Evolutionary conservation across 306 rosid genomes (phyloP), one percentile per base, ranked within the genome.

Genomic region (Cucumis melo): DNA sequence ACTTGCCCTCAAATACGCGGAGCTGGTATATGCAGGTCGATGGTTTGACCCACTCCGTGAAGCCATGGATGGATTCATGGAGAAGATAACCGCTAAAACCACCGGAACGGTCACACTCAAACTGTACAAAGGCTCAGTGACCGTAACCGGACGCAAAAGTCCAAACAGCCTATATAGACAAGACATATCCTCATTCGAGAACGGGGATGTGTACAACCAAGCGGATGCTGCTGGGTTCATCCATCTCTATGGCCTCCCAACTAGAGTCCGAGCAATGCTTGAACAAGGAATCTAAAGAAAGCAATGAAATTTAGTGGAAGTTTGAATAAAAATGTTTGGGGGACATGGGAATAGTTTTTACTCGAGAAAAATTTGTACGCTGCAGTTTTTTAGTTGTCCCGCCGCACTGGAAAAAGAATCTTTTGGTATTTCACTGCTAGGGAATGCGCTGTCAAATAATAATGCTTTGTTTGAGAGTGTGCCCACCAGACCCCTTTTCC

Each of bases 171-270:
- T 95, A 10, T 95, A 95, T 9, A 95, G 98, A 87, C 87, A 90
- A 78, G 98, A 95, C 79, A 92, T 95, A 64, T 92, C 99, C 15
- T 95, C 99, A 3, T 95, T 92, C 67, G 98, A 95, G 84, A 89
- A 83, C 59, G 90, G 97, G n/a, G 84, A 90, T 48, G 83, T 94
- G 21, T 94, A 91, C 83, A 89, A 91, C 83, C 98, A 91, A 64
- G 98, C 98, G 5, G 98, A 91, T 80, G 97, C 98, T 46, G 96
- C 93, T 54, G 97, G 98, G n/a, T 94, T 94, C 76, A 94, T 94
- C 20, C 82, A 93, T 79, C 96, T 94, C 38, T 91, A 94, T 75
- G 98, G 98, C 74, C 98, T 94, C 74, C 97, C 97, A 34, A 86
- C 83, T 79, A 89, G 88, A 83, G 95, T 94, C 44, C 83, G 98